phyloP scores from a whole-genome alignment of 768 basidiomycete genomes.

The Amanita inopinata region DNA sequence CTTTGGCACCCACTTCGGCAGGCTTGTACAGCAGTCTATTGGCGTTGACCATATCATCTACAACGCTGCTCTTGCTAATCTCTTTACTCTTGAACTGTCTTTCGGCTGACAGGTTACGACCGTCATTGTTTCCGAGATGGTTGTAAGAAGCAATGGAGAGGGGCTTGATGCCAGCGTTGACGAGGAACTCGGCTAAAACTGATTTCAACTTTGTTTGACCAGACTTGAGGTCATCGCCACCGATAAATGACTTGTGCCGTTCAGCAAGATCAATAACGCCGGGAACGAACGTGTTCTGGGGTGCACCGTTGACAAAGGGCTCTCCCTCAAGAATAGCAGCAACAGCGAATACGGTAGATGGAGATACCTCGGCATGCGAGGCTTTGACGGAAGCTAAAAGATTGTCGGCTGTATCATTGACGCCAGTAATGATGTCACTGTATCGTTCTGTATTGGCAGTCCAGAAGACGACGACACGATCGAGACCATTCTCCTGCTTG shows the following conservation, averaged over 20 bases:
- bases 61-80: conserved; percentile 94
- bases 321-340: conserved; percentile 91
- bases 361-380: conserved; percentile 92
- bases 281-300: conserved; percentile 98
- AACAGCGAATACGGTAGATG: conserved; percentile 91
- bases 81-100: conserved; percentile 97
- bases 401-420: conserved; percentile 91
- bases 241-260: conserved; percentile 83
- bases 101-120: conserved; percentile 83
- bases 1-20: conserved; percentile 43
- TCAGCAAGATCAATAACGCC: conserved; percentile 92
- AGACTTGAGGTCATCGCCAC: conserved; percentile 95
- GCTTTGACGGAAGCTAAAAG: conserved; percentile 71
- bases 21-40: conserved; percentile 89
- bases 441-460: conserved; percentile 99
- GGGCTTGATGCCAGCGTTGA: conserved; percentile 97
- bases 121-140: conserved; percentile 98
- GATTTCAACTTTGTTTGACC: conserved; percentile 98
- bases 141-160: conserved; percentile 97
- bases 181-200: conserved; percentile 95
- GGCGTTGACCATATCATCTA: conserved; percentile 95
- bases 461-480: conserved; percentile 93
- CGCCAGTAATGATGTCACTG: conserved; percentile 86
- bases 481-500: conserved; percentile 74
- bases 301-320: conserved; percentile 95